These are phyloP conservation scores for Beauveria bassiana DNA, from an alignment of 2,329 filamentous ascomycete species.

Conservation along the genomic window DNA sequence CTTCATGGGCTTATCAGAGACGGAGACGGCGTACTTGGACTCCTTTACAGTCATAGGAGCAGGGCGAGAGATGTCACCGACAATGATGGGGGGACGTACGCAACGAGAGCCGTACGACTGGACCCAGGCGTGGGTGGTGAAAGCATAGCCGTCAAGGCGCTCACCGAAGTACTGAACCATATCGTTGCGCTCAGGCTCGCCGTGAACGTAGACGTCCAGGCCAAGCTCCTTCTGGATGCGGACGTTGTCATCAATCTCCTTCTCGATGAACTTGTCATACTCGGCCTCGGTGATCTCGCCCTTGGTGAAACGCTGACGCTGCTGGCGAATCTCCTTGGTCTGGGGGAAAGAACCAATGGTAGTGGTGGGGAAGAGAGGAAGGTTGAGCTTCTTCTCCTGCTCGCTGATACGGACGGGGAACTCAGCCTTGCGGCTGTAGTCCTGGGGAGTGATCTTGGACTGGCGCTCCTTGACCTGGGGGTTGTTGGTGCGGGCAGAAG, in stretches of 20 bases:
- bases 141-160: slow-evolving; percentile 91
- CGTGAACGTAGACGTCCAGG: slow-evolving; percentile 95
- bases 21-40: slow-evolving; percentile 94
- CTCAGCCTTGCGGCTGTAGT: slow-evolving; percentile 87
- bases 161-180: slow-evolving; percentile 99
- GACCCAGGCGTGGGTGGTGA: slow-evolving; percentile 99
- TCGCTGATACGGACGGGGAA: slow-evolving; percentile 79
- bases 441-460: slow-evolving; percentile 70
- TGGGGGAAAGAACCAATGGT: slow-evolving; percentile 99
- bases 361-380: slow-evolving; percentile 96
- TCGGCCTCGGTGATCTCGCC: slow-evolving; percentile 84
- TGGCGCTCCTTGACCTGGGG: slow-evolving; percentile 95
- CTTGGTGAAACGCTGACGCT: slow-evolving; percentile 99
- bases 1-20: slow-evolving; percentile 99
- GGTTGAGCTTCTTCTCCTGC: slow-evolving; percentile 87
- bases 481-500: slow-evolving; percentile 93
- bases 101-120: slow-evolving; percentile 98
- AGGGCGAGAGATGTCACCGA: slow-evolving; percentile 96
- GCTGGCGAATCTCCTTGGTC: slow-evolving; percentile 95
- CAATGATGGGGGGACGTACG: slow-evolving; percentile 95
- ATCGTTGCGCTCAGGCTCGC: slow-evolving; percentile 99
- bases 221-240: slow-evolving; percentile 97
- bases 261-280: slow-evolving; percentile 99
- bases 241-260: slow-evolving; percentile 93
- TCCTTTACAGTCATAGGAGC: slow-evolving; percentile 99